Evolutionary conservation across 2,329 filamentous ascomycete genomes (phyloP), one percentile per base, ranked within the genome.

Genomic region (Exophiala calicioides): DNA sequence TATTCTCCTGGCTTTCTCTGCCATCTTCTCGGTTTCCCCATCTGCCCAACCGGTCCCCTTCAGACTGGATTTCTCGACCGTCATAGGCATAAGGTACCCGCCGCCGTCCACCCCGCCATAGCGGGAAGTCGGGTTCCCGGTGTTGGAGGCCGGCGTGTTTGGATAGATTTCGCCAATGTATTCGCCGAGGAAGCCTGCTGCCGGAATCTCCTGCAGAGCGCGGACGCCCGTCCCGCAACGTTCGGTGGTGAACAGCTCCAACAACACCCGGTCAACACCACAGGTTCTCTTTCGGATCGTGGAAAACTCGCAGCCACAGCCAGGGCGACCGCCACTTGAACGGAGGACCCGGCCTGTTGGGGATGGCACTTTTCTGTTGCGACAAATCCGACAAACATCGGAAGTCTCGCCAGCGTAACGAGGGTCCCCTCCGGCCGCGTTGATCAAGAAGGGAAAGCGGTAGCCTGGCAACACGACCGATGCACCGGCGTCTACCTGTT

Each of bases 81-180:
- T 15, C 24, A 41, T 24, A 16, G 24, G 19, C 24, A 41, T 20
- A 24, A 30, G 38, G 38, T 41, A 41, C 12, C n/a, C 16, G 26
- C 31, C 19, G 12, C 19, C 42, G 16, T 27, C 9, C 23, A 24
- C 21, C 20, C 6, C 19, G 12, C 21, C 23, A 15, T 44, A 41
- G n/a, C n/a, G n/a, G n/a, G n/a, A n/a, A n/a, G n/a, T n/a, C n/a
- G n/a, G 15, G 20, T 16, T 38, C 35, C n/a, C 31, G 31, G 15
- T 4, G 4, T 10, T 15, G 7, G 13, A 9, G 5, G n/a, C 7
- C 15, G 27, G 15, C 10, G 5, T n/a, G 16, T 26, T 21, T 10
- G 55, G 49, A 18, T 52, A 49, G 21, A 58, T 45, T 35, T 58
- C 55, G 15, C 56, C 56, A n/a, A 52, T 15, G 43, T 56, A 59